Base-by-base conservation (phyloP, 306 rosid genomes). In the Potentilla sterilis region DNA sequence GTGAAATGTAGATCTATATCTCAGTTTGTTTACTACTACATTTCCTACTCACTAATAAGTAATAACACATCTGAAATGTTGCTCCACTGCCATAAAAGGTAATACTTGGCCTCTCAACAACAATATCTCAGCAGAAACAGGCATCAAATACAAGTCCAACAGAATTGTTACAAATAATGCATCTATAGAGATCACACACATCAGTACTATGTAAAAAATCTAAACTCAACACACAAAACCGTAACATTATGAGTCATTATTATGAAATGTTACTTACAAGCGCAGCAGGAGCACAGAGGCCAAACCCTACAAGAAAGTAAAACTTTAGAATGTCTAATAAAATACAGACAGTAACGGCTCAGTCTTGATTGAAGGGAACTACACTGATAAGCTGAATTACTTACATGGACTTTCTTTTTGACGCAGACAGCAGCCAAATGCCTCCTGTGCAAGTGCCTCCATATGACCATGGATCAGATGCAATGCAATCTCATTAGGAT, bases 401-500 rank as follows among this genome's bases (percentile, higher is more conserved):
- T 88, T 73, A 93, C 97, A 79, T 16, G 48, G 68, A 81, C 47
- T 75, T 63, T 75, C 78, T 72, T 85, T 66, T 24, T 67, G 88
- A 80, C 79, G 80, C 72, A 48, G 67, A 78, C 86, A 74, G 83
- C 77, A 78, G 88, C 89, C 77, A 63, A 77, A 77, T 79, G 82
- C 86, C 82, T 85, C 92, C 92, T 54, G 74, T 80, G 89, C 86
- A 78, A 79, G 79, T 84, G 96, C 91, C 91, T 86, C 93, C 93
- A 85, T 80, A 82, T 67, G 34, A 78, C 87, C 91, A 93, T 90
- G 93, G 85, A 89, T 84, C 92, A 90, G 91, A 91, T 81, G 89
- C 83, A 91, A 93, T 54, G 88, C 85, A 83, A 81, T 75, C 67
- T 81, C 91, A 86, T 93, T 89, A 93, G 92, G 88, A 75, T 80